Evolutionary conservation across 306 rosid genomes (phyloP), one percentile per base, ranked within the genome.

Genomic region (peach (Prunus persica)): DNA sequence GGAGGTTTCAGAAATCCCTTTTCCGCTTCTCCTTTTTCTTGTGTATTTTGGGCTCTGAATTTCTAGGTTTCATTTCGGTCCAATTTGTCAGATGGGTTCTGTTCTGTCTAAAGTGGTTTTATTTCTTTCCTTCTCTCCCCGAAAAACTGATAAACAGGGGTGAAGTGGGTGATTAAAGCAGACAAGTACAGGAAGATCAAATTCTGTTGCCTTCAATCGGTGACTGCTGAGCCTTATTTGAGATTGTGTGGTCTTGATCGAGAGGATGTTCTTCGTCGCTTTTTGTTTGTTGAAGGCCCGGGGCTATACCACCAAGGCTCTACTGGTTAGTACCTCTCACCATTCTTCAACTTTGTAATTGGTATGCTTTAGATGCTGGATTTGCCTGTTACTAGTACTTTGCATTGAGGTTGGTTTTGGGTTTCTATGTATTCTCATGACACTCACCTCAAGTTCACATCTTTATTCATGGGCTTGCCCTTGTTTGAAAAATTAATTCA

Each of bases 181-280:
- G 96, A 93, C 81, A 89, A 81, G 78, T 57, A 93, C 54, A 86
- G 68, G 78, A 91, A 82, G 79, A 88, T 93, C 82, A 90, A 91
- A 65, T 93, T 89, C 77, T 93, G 95, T 43, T 87, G 91, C 14
- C 80, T 93, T 73, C 94, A 89, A 78, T 93, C 96, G 38, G 69
- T 86, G 75, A 74, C 87, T 60, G 98, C 94, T 60, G 91, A 83
- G 72, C 93, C 93, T 45, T 93, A 90, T 78, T 69, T 93, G 87
- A 82, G 73, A 60, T 74, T 84, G 30, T 83, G 95, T 18, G 96
- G 91, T 50, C 84, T 89, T 71, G 84, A 89, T 61, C 78, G 79
- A 60, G 91, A 93, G 82, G 93, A 90, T 72, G 91, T 87, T 76
- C 79, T 85, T 20, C 85, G 72, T 24, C 86, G 86, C 38, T 86